Conservation (phyloP, 2,329 filamentous ascomycete species). For the Cadophora sp. region DNA sequence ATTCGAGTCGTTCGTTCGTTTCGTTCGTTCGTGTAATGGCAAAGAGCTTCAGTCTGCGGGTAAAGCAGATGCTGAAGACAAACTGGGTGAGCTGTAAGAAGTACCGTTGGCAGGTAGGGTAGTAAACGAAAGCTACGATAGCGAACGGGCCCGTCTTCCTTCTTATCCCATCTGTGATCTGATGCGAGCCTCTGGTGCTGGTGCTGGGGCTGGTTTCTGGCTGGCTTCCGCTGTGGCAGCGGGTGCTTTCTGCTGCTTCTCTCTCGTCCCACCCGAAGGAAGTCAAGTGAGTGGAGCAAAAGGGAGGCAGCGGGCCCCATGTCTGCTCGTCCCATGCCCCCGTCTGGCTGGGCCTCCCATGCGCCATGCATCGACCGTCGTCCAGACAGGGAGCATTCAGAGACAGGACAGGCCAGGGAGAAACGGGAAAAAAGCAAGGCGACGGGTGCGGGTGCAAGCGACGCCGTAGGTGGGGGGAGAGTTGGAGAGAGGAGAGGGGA, state of each 20-base stretch:
- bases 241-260: conserved; percentile 1
- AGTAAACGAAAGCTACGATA: conserved; percentile 32
- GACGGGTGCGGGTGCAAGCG: conserved; percentile 23
- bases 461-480: neutral
- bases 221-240: conserved; percentile 21
- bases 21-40: conserved; percentile 10
- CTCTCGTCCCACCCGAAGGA: conserved; percentile 29
- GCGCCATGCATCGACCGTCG: conserved; percentile 26
- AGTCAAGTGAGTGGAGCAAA: conserved; percentile 54
- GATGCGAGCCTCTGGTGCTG: neutral
- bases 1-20: conserved; percentile 8
- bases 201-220: neutral
- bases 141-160: conserved; percentile 37
- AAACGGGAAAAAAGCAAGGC: conserved; percentile 37
- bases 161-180: conserved; percentile 37
- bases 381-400: conserved; percentile 24
- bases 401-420: conserved; percentile 4
- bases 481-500: too few species aligned
- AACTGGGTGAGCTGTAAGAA: conserved; percentile 21
- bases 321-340: conserved; percentile 14
- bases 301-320: conserved; percentile 9
- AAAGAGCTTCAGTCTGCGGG: conserved; percentile 15
- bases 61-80: conserved; percentile 18
- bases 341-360: conserved; percentile 24
- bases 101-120: conserved; percentile 35